Percentiles rank a stretch among this genome's conserved stretches.
These are phyloP conservation scores for Penicillium samsonianum DNA, from an alignment of 495 filamentous ascomycete genomes.

Conservation along the genomic window DNA sequence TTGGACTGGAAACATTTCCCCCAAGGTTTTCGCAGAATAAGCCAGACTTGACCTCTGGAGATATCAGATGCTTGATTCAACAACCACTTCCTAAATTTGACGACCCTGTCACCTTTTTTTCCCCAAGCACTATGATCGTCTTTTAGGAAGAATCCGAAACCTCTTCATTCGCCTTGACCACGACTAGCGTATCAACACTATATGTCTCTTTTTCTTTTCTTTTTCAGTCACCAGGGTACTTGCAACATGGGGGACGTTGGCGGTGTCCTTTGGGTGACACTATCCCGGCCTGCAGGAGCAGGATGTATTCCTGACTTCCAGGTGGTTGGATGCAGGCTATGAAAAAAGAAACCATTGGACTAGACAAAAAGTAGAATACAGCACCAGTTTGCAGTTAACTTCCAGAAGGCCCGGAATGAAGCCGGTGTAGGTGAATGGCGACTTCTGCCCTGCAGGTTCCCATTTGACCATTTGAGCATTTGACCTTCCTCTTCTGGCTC, in stretches of 20 bases:
- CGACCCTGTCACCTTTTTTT: background rate
- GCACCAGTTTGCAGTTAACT: slow-evolving; percentile 7
- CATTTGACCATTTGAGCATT: slow-evolving; percentile 3
- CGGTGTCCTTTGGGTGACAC: slow-evolving; percentile 22
- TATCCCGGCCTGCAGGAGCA: slow-evolving; percentile 19
- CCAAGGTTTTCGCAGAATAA: slow-evolving; percentile 19
- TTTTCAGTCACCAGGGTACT: slow-evolving; percentile 1
- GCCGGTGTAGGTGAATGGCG: slow-evolving; percentile 7
- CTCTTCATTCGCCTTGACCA: background rate
- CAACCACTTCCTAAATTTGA: background rate
- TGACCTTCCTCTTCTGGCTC: slow-evolving; percentile 4
- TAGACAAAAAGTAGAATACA: background rate
- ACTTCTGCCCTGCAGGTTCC: slow-evolving; percentile 19
- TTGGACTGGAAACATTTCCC: slow-evolving; percentile 31
- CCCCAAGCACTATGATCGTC: background rate
- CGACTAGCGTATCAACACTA: background rate
- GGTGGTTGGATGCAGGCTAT: slow-evolving; percentile 20
- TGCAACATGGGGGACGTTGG: slow-evolving; percentile 19
- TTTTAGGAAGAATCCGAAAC: background rate
- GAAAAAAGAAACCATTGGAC: slow-evolving; percentile 9
- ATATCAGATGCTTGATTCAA: slow-evolving; percentile 26
- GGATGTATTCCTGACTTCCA: slow-evolving; percentile 16
- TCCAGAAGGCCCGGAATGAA: slow-evolving; percentile 17
- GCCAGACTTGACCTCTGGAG: slow-evolving; percentile 16
- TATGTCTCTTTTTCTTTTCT: background rate